Percentiles rank a stretch among this genome's conserved stretches.
Evolutionary conservation across 148 eudicot genomes (phyloP).

Genomic region (Rhododendron ovatum): DNA sequence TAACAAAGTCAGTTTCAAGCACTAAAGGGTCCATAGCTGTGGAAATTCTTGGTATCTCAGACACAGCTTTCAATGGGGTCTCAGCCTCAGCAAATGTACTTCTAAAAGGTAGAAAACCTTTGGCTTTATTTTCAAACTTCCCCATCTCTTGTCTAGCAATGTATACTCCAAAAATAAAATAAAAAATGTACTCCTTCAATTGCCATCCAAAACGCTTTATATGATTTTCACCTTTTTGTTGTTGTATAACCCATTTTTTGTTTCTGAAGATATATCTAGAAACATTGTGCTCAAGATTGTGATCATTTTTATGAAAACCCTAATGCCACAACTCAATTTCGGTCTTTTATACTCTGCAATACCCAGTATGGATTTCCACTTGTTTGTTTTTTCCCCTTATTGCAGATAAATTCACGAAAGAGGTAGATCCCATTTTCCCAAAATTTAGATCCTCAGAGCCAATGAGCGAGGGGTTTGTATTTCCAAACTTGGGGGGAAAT

Average conservation of each 20-base stretch:
- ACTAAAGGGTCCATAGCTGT: constrained; percentile 21
- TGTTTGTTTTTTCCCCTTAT: background rate
- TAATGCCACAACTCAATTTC: no score
- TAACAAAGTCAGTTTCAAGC: constrained; percentile 23
- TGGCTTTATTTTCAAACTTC: background rate
- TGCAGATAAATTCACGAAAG: constrained; percentile 79
- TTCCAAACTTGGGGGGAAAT: constrained; percentile 36
- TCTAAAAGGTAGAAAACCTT: constrained; percentile 55
- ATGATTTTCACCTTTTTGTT: background rate
- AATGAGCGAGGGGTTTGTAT: constrained; percentile 53
- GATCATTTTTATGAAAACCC: background rate
- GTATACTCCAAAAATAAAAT: background rate
- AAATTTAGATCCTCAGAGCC: constrained; percentile 44
- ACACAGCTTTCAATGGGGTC: constrained; percentile 39
- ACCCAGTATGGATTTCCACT: background rate
- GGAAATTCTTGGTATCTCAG: constrained; percentile 25
- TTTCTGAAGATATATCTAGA: background rate
- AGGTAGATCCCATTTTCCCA: constrained; percentile 29
- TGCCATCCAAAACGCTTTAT: background rate
- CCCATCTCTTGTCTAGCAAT: constrained; percentile 11
- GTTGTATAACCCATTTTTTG: background rate
- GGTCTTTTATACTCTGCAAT: background rate
- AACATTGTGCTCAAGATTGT: background rate
- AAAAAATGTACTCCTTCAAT: background rate
- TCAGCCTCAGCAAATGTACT: constrained; percentile 43